Base-by-base conservation (phyloP, 1,139 yeast genomes). In the Diutina neorugosa region DNA sequence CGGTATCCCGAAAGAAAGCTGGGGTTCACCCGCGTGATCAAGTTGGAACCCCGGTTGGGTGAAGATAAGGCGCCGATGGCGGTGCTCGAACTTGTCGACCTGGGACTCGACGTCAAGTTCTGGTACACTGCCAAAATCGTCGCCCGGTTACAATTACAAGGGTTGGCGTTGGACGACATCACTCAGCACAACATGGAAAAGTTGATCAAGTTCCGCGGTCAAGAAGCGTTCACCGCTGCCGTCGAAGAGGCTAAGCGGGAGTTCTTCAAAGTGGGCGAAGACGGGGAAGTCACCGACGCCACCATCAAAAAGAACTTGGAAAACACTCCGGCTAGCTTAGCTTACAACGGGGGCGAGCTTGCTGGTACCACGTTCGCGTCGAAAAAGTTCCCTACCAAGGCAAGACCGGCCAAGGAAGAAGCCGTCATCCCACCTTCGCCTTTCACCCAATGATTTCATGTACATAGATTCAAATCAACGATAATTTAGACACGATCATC, bases 21-120 rank as follows among this genome's bases (percentile, higher is more conserved):
- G 57, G 98, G 98, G 1, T 93, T 84, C 70, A 90, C 98, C 14
- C 79, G 98, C 59, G 81, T 91, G 55, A 71, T 91, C 59, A 83
- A 81, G 61, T 73, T 94, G 58, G 98, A 93, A 66, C 90, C 94
- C 37, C 77, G 98, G 61, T 69, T 85, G 53, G 78, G 78, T 9
- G 94, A 93, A 59, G 98, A 94, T 65, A 86, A 84, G 58, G 96
- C 98, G 0, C 93, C 94, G 21, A 93, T 87, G 76, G 84, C 95
- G 1, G 84, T 93, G 16, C 66, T 94, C 54, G 98, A 94, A 67
- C 73, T 94, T 53, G 96, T 93, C 1, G 96, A 87, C 60, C 70
- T 77, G 0, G 79, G 79, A 34, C 78, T 81, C 59, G 96, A 89
- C 63, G 77, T 87, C 73, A 81, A 84, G 61, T 78, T 82, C 59